These are phyloP conservation scores for Starmerella vitae DNA, from an alignment of 805 yeast species.

Conservation along the genomic window DNA sequence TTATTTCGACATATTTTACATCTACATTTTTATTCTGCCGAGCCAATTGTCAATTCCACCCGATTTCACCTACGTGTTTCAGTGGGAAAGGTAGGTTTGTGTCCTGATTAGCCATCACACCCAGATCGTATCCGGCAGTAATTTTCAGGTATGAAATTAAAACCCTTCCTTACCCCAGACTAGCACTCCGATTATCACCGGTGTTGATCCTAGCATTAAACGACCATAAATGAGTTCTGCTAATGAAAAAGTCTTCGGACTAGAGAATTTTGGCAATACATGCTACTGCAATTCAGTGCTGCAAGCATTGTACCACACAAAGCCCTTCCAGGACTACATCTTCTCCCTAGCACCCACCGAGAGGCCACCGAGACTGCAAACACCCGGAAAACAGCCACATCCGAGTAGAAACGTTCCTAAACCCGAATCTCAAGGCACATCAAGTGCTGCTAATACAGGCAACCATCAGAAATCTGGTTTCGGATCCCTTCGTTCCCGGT, in stretches of 20 bases:
- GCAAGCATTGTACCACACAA: conserved; percentile 71
- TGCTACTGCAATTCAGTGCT: conserved; percentile 90
- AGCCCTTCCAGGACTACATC: conserved; percentile 48
- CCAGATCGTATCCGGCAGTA: too few species aligned
- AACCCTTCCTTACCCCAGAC: too few species aligned
- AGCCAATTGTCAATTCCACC: too few species aligned
- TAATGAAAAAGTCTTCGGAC: conserved; percentile 30
- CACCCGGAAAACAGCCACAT: conserved; percentile 27
- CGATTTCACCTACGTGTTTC: too few species aligned
- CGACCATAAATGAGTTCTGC: too few species aligned
- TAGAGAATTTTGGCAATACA: conserved; percentile 44
- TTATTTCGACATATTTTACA: too few species aligned
- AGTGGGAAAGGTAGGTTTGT: too few species aligned
- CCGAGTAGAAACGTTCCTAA: conserved; percentile 8
- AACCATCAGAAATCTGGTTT: conserved; percentile 4
- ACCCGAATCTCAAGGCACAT: background rate
- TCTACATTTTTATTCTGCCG: too few species aligned
- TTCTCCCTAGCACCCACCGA: conserved; percentile 16
- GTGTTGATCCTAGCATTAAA: too few species aligned
- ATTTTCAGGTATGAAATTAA: too few species aligned
- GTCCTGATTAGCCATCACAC: too few species aligned
- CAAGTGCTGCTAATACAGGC: background rate
- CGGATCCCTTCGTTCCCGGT: conserved; percentile 6
- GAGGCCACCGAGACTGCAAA: conserved; percentile 30
- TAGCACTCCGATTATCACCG: too few species aligned